These are phyloP conservation scores for Myrmaecium sp. DNA, from an alignment of 2,329 filamentous ascomycete genomes.

Conservation along the genomic window DNA sequence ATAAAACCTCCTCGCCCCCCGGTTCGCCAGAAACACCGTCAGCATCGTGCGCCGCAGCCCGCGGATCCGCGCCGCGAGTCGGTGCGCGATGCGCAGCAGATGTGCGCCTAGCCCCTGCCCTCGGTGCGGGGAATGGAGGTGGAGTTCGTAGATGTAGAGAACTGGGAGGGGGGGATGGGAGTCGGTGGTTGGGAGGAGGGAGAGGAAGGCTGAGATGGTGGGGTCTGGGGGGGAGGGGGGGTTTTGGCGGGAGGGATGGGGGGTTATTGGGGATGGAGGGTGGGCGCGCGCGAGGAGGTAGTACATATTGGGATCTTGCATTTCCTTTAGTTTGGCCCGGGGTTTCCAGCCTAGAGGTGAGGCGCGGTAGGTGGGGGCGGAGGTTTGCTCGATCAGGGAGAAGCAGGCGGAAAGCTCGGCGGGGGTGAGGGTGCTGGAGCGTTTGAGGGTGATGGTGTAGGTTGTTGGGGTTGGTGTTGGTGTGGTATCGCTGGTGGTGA, in stretches of 20 bases:
- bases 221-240: slow-evolving; percentile 14
- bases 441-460: slow-evolving; percentile 13
- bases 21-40: slow-evolving; percentile 52
- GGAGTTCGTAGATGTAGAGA: slow-evolving; percentile 66
- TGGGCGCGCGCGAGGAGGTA: slow-evolving; percentile 43
- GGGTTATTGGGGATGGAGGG: not conserved
- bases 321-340: slow-evolving; percentile 45
- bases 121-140: slow-evolving; percentile 40
- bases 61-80: slow-evolving; percentile 38
- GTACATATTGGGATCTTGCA: slow-evolving; percentile 48
- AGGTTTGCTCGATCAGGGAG: slow-evolving; percentile 44
- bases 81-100: slow-evolving; percentile 40
- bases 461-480: slow-evolving; percentile 5
- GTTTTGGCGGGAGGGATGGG: too few species aligned
- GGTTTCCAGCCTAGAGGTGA: slow-evolving; percentile 49
- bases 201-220: slow-evolving; percentile 29
- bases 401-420: slow-evolving; percentile 33
- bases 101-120: slow-evolving; percentile 44
- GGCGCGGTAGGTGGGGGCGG: slow-evolving; percentile 43
- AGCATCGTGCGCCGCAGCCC: slow-evolving; percentile 52
- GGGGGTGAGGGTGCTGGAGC: slow-evolving; percentile 15
- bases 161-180: slow-evolving; percentile 37
- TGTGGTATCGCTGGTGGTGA: slow-evolving; percentile 1
- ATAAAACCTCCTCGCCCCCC: slow-evolving; percentile 43
- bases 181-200: slow-evolving; percentile 53